These are phyloP conservation scores for Globisporangium mamillatum DNA, from an alignment of 352 stramenopile species.

Conservation along the genomic window DNA sequence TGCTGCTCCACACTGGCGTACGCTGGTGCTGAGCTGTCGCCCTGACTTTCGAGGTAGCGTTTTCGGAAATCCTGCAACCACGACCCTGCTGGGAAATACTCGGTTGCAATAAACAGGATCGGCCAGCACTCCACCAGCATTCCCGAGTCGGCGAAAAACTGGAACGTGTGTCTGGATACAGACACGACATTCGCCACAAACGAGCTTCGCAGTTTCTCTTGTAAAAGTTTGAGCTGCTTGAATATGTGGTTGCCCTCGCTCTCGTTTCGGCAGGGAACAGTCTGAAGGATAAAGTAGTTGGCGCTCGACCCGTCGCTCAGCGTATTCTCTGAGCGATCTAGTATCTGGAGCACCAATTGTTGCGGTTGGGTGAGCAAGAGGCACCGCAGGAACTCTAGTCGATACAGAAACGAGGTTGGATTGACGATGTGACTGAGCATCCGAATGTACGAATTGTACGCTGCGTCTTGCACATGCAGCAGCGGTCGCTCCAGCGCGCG, in stretches of 20 bases:
- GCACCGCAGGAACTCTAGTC: conserved; percentile 48
- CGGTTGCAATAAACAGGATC: conserved; percentile 43
- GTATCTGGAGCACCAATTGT: conserved; percentile 35
- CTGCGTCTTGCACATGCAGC: conserved; percentile 46
- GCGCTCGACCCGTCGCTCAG: conserved; percentile 11
- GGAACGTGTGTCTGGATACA: conserved; percentile 49
- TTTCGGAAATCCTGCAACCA: conserved; percentile 36
- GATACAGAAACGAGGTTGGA: conserved; percentile 38
- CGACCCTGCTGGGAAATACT: conserved; percentile 37
- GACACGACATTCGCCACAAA: conserved; percentile 35
- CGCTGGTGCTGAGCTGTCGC: neutral
- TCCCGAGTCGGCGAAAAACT: conserved; percentile 58
- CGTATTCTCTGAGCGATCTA: conserved; percentile 19
- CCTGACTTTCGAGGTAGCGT: conserved; percentile 11
- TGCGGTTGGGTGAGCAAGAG: conserved; percentile 36
- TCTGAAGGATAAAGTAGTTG: conserved; percentile 40
- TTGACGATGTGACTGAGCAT: conserved; percentile 56
- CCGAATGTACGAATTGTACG: conserved; percentile 44
- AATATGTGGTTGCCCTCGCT: conserved; percentile 35
- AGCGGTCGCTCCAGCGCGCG: conserved; percentile 38
- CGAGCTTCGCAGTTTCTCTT: conserved; percentile 32
- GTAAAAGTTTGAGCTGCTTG: conserved; percentile 30
- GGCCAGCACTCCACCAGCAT: conserved; percentile 64
- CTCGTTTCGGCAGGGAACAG: conserved; percentile 41
- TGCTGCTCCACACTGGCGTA: conserved; percentile 31